Evolutionary conservation across 495 filamentous ascomycete genomes (phyloP).

Genomic region (Apiosordaria backusii): DNA sequence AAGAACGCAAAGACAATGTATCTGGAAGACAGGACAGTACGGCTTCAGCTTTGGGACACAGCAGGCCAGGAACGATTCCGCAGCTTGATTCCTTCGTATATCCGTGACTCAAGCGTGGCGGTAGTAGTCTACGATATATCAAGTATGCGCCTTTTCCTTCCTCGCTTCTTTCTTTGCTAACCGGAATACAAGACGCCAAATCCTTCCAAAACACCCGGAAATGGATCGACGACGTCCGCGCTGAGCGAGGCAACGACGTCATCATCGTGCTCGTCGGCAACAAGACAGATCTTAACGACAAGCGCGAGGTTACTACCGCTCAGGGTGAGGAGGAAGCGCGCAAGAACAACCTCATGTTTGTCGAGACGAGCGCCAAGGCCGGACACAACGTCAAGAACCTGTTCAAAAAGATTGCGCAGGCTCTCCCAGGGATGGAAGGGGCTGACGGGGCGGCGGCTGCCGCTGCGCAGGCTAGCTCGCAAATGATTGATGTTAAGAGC

Average conservation of each 20-base stretch:
- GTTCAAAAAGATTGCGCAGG: slow-evolving; percentile 96
- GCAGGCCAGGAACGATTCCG: slow-evolving; percentile 97
- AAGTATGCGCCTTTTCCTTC: slow-evolving; percentile 42
- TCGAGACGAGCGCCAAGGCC: slow-evolving; percentile 97
- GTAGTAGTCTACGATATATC: slow-evolving; percentile 99
- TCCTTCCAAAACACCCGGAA: slow-evolving; percentile 97
- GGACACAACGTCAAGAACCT: slow-evolving; percentile 97
- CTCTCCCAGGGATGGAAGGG: slow-evolving; percentile 95
- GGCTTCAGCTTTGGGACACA: slow-evolving; percentile 97
- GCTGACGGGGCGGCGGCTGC: slow-evolving; percentile 59
- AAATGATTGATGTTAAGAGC: slow-evolving; percentile 94
- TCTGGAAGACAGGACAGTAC: slow-evolving; percentile 95
- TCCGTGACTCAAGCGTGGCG: slow-evolving; percentile 92
- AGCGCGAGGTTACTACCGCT: slow-evolving; percentile 88
- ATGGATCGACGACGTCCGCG: slow-evolving; percentile 98
- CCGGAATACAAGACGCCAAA: slow-evolving; percentile 60
- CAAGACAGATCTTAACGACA: slow-evolving; percentile 98
- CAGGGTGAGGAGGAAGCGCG: slow-evolving; percentile 99
- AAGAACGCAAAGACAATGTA: slow-evolving; percentile 79
- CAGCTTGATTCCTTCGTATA: slow-evolving; percentile 94
- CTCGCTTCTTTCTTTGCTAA: not conserved
- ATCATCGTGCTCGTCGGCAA: slow-evolving; percentile 98
- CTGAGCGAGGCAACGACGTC: slow-evolving; percentile 94
- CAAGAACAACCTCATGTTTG: slow-evolving; percentile 94
- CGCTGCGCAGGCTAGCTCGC: slow-evolving; percentile 46